phyloP scores from a whole-genome alignment of 2,329 filamentous ascomycete species.

The Aquanectria penicillioides region DNA sequence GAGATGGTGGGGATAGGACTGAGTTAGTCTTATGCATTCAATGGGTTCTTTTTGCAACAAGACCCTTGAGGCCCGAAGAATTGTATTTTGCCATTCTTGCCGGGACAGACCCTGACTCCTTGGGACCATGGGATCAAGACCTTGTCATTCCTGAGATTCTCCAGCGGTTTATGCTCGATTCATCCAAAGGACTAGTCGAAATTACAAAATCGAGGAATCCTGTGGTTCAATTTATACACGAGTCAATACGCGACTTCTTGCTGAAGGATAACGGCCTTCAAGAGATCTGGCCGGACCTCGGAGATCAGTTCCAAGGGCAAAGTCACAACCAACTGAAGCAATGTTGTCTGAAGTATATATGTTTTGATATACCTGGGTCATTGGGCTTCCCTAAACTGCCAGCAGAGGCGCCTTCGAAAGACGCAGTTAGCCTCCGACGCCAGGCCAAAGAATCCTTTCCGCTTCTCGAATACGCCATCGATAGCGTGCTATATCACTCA shows the following conservation, averaged over 20 bases:
- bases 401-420: not conserved
- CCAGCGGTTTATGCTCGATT: conserved; percentile 48
- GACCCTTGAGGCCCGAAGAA: conserved; percentile 54
- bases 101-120: fast-evolving
- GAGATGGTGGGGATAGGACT: conserved; percentile 55
- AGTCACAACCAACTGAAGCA: conserved; percentile 18
- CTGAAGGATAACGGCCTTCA: conserved; percentile 47
- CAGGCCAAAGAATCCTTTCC: conserved; percentile 3
- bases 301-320: not conserved
- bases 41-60: conserved; percentile 62
- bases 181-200: conserved; percentile 63
- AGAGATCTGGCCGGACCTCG: conserved; percentile 26
- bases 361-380: not conserved
- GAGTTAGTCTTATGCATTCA: conserved; percentile 56
- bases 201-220: conserved; percentile 43
- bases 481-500: conserved; percentile 23
- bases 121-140: conserved; percentile 33
- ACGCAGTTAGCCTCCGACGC: not conserved
- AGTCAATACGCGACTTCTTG: conserved; percentile 60
- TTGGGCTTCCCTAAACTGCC: not conserved
- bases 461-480: conserved; percentile 25
- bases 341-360: conserved; percentile 22
- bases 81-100: conserved; percentile 49
- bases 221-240: conserved; percentile 63
- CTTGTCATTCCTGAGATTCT: not conserved